A percentile compares a stretch with the other conserved stretches of the same genome.
phyloP scores from a whole-genome alignment of 176 grass and related monocot genomes.

The Triticum urartu region DNA sequence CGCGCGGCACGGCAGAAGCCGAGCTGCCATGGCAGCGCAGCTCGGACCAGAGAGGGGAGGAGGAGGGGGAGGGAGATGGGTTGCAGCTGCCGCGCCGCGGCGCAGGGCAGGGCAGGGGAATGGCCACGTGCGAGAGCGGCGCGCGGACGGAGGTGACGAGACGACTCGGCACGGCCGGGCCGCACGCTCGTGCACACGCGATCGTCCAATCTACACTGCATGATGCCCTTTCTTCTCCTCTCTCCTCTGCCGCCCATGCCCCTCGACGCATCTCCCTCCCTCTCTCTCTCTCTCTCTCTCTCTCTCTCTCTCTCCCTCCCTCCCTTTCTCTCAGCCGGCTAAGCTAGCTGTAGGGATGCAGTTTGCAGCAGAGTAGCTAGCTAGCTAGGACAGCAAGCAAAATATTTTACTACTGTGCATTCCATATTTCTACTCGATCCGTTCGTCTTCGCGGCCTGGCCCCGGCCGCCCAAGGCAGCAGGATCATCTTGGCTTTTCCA shows the following conservation, averaged over 20 bases:
- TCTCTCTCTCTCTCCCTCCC: background rate
- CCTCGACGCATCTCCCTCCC: background rate
- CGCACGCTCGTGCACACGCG: constrained; percentile 94
- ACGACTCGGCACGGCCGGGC: constrained; percentile 45
- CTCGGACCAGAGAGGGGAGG: background rate
- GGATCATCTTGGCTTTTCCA: background rate
- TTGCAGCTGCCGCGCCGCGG: constrained; percentile 10
- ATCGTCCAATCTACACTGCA: constrained; percentile 48
- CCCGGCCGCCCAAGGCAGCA: constrained; percentile 38
- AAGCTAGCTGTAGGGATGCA: background rate
- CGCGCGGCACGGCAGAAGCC: constrained; percentile 25
- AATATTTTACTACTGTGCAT: constrained; percentile 10
- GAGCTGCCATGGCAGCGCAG: constrained; percentile 22
- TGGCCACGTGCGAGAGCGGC: constrained; percentile 72
- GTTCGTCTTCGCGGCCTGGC: background rate
- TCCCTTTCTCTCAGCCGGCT: background rate
- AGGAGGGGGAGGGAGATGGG: background rate
- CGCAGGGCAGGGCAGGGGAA: constrained; percentile 21
- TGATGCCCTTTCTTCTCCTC: constrained; percentile 1
- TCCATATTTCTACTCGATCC: background rate
- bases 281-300: background rate
- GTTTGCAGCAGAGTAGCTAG: background rate
- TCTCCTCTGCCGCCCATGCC: background rate
- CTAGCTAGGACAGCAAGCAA: constrained; percentile 41
- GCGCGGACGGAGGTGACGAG: constrained; percentile 64